Evolutionary conservation across 805 yeast genomes (phyloP).

Genomic region (Ogataea minuta): DNA sequence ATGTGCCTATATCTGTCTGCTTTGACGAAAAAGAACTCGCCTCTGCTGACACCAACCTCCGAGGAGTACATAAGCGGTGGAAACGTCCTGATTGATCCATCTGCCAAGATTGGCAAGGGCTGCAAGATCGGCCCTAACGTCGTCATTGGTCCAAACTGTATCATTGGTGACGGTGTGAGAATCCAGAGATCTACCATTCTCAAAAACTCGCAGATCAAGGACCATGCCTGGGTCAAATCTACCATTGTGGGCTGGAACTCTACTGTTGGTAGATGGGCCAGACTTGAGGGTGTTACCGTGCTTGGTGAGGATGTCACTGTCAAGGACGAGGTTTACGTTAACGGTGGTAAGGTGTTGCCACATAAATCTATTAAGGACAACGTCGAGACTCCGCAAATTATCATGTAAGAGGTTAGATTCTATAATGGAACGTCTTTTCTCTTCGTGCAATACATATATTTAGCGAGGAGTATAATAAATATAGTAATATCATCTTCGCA

Average conservation of each 20-base stretch:
- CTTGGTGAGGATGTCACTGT: conserved; percentile 99
- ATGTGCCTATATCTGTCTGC: conserved; percentile 89
- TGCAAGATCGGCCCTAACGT: conserved; percentile 99
- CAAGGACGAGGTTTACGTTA: conserved; percentile 96
- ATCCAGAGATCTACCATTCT: conserved; percentile 92
- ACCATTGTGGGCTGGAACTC: conserved; percentile 99
- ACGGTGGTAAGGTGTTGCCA: conserved; percentile 99
- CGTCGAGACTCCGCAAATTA: conserved; percentile 96
- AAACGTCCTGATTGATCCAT: conserved; percentile 90
- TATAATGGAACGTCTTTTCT: background rate
- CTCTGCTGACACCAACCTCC: conserved; percentile 54
- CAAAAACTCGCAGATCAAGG: conserved; percentile 87
- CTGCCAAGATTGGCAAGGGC: conserved; percentile 87
- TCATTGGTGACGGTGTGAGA: conserved; percentile 98
- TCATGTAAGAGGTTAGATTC: conserved; percentile 61
- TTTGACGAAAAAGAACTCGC: conserved; percentile 75
- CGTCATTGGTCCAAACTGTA: conserved; percentile 93
- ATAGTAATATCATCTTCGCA: background rate
- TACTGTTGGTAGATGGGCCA: conserved; percentile 97
- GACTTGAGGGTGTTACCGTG: conserved; percentile 96
- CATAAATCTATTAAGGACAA: conserved; percentile 95
- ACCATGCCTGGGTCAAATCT: conserved; percentile 96
- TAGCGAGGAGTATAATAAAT: conserved; percentile 6
- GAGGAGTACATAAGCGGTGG: conserved; percentile 83
- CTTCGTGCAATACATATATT: conserved; percentile 8